Conservation (phyloP, 805 yeast genomes). For the Lipomyces anomalus region DNA sequence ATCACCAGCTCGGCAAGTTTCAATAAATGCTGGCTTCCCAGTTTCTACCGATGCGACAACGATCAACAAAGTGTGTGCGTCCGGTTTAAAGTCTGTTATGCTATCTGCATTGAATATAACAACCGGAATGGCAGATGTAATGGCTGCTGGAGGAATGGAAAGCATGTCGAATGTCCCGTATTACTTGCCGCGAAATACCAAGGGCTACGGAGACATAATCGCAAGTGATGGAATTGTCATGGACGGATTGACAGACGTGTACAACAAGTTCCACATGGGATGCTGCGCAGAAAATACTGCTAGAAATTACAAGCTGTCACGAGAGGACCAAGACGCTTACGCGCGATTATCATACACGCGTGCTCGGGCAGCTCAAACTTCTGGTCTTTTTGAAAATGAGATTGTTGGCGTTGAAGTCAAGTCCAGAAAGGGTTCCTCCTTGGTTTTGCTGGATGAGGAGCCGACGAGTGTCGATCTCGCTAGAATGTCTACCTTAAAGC, state of each 20-base stretch:
- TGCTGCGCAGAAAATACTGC: constrained; percentile 97
- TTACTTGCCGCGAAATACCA: constrained; percentile 81
- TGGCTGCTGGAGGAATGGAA: constrained; percentile 94
- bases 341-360: constrained; percentile 81
- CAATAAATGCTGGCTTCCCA: constrained; percentile 77
- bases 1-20: constrained; percentile 97
- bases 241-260: constrained; percentile 93
- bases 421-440: constrained; percentile 67
- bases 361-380: constrained; percentile 73
- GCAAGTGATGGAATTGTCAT: constrained; percentile 84
- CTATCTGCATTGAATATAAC: constrained; percentile 79
- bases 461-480: constrained; percentile 66
- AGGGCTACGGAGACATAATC: constrained; percentile 77
- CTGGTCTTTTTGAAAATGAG: constrained; percentile 77
- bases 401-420: constrained; percentile 75
- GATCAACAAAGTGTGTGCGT: constrained; percentile 92
- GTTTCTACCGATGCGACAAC: constrained; percentile 79
- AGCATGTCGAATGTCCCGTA: constrained; percentile 93
- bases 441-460: constrained; percentile 79
- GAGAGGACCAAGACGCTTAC: constrained; percentile 85
- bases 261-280: constrained; percentile 87
- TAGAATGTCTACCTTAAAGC: constrained; percentile 75
- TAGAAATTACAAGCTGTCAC: constrained; percentile 62
- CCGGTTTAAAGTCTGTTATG: constrained; percentile 85
- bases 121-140: constrained; percentile 59